Base-by-base conservation (phyloP, 2,329 filamentous ascomycete species). In the Apiospora marii region DNA sequence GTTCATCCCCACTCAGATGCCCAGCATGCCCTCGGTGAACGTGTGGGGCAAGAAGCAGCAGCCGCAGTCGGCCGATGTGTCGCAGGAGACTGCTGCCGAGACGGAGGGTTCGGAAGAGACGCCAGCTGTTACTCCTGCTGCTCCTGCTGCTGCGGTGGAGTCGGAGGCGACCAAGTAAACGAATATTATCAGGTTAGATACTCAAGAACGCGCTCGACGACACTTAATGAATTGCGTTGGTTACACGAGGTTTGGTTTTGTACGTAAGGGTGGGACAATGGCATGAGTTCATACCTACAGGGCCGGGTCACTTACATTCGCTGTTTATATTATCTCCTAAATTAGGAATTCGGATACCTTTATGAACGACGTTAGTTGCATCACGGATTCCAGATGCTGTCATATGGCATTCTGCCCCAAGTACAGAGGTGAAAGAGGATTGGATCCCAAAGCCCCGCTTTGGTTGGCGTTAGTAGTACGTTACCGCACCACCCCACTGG, bases 1-100 rank as follows among this genome's bases (percentile, higher is more conserved):
- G 3, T 80, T 78, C 70, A 76, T 81, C 37, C 80, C 80, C 8
- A 78, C 73, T 13, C 78, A 80, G 51, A 82, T 84, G 75, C 82
- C 83, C 13, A 77, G 74, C 12, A 74, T 81, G 58, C 82, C 82
- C 16, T 76, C 74, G 4, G 77, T 79, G 34, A 76, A 74, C 16
- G 74, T 80, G 8, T 81, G 67, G 69, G 77, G 61, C 71, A 72
- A n/a, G 34, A 73, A 16, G 14, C 70, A 27, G 48, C 61, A 24
- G 64, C 69, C 19, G 37, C 43, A 24, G 70, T 70, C 10, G 64
- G 22, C 27, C 48, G 72, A 73, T 7, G 30, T 43, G 1, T 34
- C 5, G 10, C 37, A 75, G 34, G 30, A 67, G 7, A 16, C 14
- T 16, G 16, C 51, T 14, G 72, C 30, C 24, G 53, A 72, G 61